phyloP scores from a whole-genome alignment of 73 alveolate genomes.

The Blepharisma stoltei region DNA sequence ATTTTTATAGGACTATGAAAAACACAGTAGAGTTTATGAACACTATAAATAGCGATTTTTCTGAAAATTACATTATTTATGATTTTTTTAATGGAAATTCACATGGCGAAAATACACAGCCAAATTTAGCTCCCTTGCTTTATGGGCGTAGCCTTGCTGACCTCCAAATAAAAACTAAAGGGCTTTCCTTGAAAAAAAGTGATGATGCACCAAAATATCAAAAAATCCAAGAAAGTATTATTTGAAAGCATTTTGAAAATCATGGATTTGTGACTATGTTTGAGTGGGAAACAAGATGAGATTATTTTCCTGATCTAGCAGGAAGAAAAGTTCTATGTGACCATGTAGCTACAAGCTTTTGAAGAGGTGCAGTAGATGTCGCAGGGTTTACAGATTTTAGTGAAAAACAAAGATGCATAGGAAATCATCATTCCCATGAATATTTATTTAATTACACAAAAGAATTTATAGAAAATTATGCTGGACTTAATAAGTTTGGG shows the following conservation, averaged over 20 bases:
- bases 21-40: not conserved
- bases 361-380: not conserved
- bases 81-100: constrained; percentile 3
- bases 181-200: not conserved
- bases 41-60: not conserved
- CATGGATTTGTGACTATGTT: constrained; percentile 16
- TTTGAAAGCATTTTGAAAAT: constrained; percentile 19
- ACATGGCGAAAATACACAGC: not conserved
- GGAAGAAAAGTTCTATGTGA: constrained; percentile 11
- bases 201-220: not conserved
- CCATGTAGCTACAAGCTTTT: not conserved
- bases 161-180: not conserved
- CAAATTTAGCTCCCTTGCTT: not conserved
- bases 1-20: constrained; percentile 17
- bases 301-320: not conserved
- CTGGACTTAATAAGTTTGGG: constrained; percentile 3
- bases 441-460: constrained; percentile 1
- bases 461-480: not conserved
- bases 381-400: constrained; percentile 3
- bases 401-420: constrained; percentile 22
- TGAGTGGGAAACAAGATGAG: not conserved
- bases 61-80: constrained; percentile 6
- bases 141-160: not conserved
- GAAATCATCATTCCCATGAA: not conserved
- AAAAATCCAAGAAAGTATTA: not conserved